phyloP scores from a whole-genome alignment of 1,139 yeast species.

The Protomyces lactucae-debilis region DNA sequence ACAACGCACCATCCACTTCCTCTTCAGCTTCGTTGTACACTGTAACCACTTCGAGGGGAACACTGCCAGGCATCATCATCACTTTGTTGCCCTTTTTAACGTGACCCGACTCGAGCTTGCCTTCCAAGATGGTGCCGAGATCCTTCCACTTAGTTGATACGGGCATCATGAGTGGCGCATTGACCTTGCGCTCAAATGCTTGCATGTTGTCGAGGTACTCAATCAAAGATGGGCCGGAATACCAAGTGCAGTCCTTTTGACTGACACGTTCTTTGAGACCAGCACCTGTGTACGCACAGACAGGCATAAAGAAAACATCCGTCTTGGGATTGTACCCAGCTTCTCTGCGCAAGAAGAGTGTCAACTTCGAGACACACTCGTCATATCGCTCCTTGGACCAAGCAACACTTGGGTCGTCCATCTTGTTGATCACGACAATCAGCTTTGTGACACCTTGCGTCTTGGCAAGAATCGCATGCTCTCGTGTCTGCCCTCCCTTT shows the following conservation, averaged over 20 bases:
- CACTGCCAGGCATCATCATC: conserved; percentile 87
- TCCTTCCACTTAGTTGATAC: conserved; percentile 81
- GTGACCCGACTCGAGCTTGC: conserved; percentile 95
- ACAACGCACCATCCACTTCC: conserved; percentile 81
- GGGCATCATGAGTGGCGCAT: conserved; percentile 97
- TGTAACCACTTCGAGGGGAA: conserved; percentile 72
- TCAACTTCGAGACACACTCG: conserved; percentile 84
- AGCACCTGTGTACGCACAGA: conserved; percentile 95
- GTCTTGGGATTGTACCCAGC: conserved; percentile 60
- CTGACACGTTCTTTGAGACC: conserved; percentile 84
- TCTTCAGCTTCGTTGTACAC: conserved; percentile 93
- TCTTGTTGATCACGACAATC: conserved; percentile 90
- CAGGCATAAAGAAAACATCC: conserved; percentile 90
- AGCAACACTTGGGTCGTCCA: conserved; percentile 95
- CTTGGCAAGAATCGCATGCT: conserved; percentile 95
- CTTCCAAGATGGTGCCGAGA: conserved; percentile 94
- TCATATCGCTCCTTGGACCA: conserved; percentile 95
- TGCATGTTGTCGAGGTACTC: conserved; percentile 83
- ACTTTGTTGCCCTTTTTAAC: conserved; percentile 72
- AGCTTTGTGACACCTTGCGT: conserved; percentile 95
- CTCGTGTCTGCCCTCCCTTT: conserved; percentile 98
- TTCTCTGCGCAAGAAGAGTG: conserved; percentile 65
- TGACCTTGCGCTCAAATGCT: conserved; percentile 76
- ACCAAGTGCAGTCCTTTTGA: conserved; percentile 79
- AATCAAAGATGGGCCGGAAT: conserved; percentile 82